Base-by-base conservation (phyloP, 371 early-diverging fungal genomes). In the Mucor mucedo region DNA sequence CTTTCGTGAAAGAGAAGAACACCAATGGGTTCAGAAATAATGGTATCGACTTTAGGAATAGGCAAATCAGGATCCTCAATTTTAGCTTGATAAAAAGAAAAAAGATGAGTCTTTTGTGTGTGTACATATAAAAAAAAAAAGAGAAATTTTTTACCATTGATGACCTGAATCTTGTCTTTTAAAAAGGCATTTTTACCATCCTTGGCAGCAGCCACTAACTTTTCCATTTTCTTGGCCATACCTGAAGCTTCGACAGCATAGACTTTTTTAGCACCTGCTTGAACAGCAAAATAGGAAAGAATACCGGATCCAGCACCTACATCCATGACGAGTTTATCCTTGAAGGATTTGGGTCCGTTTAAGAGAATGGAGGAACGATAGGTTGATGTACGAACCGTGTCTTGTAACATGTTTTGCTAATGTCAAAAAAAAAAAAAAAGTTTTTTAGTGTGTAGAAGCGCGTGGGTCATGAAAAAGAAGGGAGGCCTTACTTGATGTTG, bases 361-460 rank as follows among this genome's bases (percentile, higher is more conserved):
- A 88, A 71, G 9, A 91, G 55, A 47, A 98, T 97, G 5, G 97
- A 96, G 7, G 89, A 86, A 57, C 93, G 91, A 71, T 98, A 98
- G n/a, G 95, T 87, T n/a, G 93, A 89, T 1, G 98, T 98, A 40
- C 99, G 86, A 30, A 96, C 92, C 21, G 83, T 84, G 76, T 98
- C 99, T 78, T 93, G 93, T 27, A 98, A 86, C 98, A 98, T 98
- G 81, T 98, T 97, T 89, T 97, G 97, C 94, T 94, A 79, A 47
- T 49, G 48, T 44, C 40, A 42, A 56, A 47, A 47, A 55, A 40
- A 58, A 21, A 30, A 33, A 33, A 16, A 50, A 28, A n/a, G 21
- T 21, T 21, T 21, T 21, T 21, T 1, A 21, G 21, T 21, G 21
- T 21, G 21, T 21, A 21, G 1, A 21, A 21, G 21, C 21, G 21